phyloP scores from a whole-genome alignment of 352 stramenopile species.

The Pythium dissimile region DNA sequence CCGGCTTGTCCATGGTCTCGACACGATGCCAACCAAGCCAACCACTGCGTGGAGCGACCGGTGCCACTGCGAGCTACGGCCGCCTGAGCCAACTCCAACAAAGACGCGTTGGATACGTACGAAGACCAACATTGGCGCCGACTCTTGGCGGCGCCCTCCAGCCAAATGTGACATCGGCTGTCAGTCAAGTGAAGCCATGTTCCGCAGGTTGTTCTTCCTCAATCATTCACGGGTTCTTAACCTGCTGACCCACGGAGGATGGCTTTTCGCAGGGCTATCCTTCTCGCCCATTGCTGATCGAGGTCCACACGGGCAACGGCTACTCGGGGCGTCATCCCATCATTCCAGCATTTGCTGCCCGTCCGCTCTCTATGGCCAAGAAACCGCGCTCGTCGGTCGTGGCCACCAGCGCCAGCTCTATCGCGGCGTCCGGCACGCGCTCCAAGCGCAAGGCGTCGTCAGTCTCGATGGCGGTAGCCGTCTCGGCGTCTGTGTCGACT shows the following conservation, averaged over 20 bases:
- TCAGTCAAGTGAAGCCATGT: constrained; percentile 29
- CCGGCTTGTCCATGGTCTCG: neutral
- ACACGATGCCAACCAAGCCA: neutral
- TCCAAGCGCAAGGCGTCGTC: constrained; percentile 23
- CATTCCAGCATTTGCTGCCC: neutral
- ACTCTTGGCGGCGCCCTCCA: too few relatives aligned
- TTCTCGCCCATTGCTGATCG: neutral
- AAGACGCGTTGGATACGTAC: too few relatives aligned
- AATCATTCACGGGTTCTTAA: constrained; percentile 20
- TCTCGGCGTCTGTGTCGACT: neutral
- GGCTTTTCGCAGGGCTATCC: constrained; percentile 14
- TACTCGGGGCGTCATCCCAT: too few relatives aligned
- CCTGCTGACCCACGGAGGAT: neutral
- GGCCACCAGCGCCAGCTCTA: neutral
- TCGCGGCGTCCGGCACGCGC: constrained; percentile 9
- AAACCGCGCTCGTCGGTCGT: constrained; percentile 1
- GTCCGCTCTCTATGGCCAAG: constrained; percentile 6
- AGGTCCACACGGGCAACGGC: too few relatives aligned
- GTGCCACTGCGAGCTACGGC: too few relatives aligned
- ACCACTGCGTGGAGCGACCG: too few relatives aligned
- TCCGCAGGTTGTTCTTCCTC: neutral
- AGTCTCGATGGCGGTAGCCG: neutral
- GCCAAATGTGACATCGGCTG: constrained; percentile 7
- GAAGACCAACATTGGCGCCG: too few relatives aligned
- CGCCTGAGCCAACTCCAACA: too few relatives aligned